These are phyloP conservation scores for Teratosphaeria destructans DNA, from an alignment of 2,329 filamentous ascomycete genomes.

Conservation along the genomic window DNA sequence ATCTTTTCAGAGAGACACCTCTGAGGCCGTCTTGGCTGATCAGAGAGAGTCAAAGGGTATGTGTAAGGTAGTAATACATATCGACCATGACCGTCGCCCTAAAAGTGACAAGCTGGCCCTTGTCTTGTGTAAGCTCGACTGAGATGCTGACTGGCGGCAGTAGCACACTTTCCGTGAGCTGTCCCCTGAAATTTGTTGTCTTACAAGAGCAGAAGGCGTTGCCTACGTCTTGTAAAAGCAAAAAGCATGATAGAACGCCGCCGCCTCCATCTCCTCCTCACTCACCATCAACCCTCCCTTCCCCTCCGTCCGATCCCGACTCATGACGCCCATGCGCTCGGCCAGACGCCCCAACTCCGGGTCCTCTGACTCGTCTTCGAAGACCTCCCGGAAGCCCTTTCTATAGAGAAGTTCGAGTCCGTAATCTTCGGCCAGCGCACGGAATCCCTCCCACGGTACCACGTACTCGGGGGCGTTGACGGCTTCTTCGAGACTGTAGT, in stretches of 20 bases:
- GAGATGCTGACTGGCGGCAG: too few species aligned
- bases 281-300: constrained; percentile 54
- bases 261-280: constrained; percentile 85
- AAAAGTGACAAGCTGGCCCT: too few species aligned
- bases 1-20: too few species aligned
- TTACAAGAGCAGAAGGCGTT: too few species aligned
- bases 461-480: constrained; percentile 97
- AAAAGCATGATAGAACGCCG: constrained; percentile 81
- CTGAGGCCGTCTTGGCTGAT: too few species aligned
- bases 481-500: constrained; percentile 88
- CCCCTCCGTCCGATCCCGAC: constrained; percentile 43
- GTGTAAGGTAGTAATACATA: too few species aligned
- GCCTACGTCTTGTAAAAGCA: constrained; percentile 71
- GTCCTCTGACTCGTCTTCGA: constrained; percentile 84
- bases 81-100: too few species aligned
- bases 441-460: constrained; percentile 95
- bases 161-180: too few species aligned
- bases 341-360: constrained; percentile 69
- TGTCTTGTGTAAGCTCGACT: too few species aligned
- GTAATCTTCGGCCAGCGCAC: constrained; percentile 89
- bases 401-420: constrained; percentile 93
- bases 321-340: constrained; percentile 90
- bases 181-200: too few species aligned
- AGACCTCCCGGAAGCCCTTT: constrained; percentile 81
- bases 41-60: too few species aligned